phyloP scores from a whole-genome alignment of 129 eudicot species.

The Apium graveolens region DNA sequence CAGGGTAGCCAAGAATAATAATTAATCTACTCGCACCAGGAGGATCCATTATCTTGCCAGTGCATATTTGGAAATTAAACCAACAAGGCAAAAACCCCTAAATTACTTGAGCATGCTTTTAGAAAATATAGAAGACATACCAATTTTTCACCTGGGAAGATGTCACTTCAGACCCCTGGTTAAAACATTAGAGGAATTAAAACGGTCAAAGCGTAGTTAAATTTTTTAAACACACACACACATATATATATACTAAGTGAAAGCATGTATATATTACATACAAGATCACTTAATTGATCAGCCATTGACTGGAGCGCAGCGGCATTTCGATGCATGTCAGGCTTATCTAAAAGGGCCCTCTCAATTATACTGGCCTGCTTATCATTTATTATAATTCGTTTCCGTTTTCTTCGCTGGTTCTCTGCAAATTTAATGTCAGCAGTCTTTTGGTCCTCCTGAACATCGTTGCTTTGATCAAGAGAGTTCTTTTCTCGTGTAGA shows the following conservation, averaged over 20 bases:
- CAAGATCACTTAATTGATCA: conserved; percentile 64
- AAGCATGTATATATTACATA: conserved; percentile 21
- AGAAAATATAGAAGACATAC: conserved; percentile 24
- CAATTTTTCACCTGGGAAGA: conserved; percentile 84
- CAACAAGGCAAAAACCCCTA: neutral
- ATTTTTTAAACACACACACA: too few species aligned
- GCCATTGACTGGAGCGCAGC: conserved; percentile 54
- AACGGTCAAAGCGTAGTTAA: neutral
- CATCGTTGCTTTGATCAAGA: conserved; percentile 20
- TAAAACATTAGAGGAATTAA: conserved; percentile 13
- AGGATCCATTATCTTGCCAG: neutral
- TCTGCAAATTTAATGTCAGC: conserved; percentile 49
- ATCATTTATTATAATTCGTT: conserved; percentile 83
- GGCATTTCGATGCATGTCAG: conserved; percentile 78
- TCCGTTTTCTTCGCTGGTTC: conserved; percentile 71
- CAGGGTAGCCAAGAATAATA: neutral
- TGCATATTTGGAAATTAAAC: neutral
- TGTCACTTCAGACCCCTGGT: conserved; percentile 94
- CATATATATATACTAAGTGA: too few species aligned
- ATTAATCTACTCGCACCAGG: neutral
- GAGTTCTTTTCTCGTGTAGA: conserved; percentile 37
- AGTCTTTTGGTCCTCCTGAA: conserved; percentile 35
- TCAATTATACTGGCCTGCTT: conserved; percentile 57
- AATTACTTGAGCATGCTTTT: neutral
- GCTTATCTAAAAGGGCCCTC: conserved; percentile 67